Conservation (phyloP, 2,329 filamentous ascomycete genomes). For the Orbilia quercus region DNA sequence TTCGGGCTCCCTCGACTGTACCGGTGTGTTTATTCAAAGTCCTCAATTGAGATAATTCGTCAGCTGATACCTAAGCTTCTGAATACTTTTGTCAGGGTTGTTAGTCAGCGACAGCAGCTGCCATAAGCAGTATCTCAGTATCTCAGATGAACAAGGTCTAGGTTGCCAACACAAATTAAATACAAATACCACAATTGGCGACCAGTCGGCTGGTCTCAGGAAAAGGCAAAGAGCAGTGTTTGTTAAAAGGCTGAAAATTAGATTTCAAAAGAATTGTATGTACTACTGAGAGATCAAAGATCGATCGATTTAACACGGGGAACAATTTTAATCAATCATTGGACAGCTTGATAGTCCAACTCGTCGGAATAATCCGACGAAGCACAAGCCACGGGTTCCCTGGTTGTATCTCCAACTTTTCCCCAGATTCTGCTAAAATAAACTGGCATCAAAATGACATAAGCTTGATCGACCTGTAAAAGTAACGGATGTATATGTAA, state of each 20-base stretch:
- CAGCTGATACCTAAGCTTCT: slow-evolving; percentile 2
- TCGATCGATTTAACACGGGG: no score
- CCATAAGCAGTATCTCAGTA: neutral
- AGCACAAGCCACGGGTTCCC: slow-evolving; percentile 2
- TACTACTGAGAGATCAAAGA: no score
- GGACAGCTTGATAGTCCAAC: neutral
- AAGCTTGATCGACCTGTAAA: neutral
- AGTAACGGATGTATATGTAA: slow-evolving; percentile 1
- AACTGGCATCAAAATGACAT: slow-evolving; percentile 3
- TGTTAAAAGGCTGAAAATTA: no score
- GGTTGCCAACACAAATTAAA: no score
- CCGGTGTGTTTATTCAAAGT: neutral
- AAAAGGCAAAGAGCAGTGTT: no score
- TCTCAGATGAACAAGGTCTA: no score
- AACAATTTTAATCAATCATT: no score
- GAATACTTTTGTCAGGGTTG: neutral
- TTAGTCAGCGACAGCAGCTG: neutral
- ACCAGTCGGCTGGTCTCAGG: no score
- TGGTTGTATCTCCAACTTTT: slow-evolving; percentile 2
- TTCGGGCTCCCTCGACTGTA: neutral
- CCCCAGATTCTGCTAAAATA: slow-evolving; percentile 2
- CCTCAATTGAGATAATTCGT: neutral
- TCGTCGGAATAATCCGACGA: slow-evolving; percentile 17
- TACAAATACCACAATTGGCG: no score
- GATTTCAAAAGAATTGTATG: no score